These are phyloP conservation scores for Metschnikowia koreensis DNA, from an alignment of 805 yeast species.

Conservation along the genomic window DNA sequence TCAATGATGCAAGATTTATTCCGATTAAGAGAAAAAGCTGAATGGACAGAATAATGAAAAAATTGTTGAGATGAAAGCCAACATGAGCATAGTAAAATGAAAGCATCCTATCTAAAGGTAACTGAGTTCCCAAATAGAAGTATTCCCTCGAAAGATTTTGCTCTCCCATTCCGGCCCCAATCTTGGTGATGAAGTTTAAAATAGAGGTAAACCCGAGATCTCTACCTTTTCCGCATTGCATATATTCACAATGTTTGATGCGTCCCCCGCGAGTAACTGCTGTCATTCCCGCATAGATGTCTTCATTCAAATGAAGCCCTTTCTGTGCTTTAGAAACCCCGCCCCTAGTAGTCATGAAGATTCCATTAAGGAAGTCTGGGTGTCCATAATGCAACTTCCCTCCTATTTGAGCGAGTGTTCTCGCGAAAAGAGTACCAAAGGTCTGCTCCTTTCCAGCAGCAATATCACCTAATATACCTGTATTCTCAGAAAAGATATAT, in stretches of 20 bases:
- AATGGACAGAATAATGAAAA: constrained; percentile 72
- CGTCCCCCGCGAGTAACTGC: constrained; percentile 83
- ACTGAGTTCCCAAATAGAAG: constrained; percentile 75
- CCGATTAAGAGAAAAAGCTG: constrained; percentile 69
- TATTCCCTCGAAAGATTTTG: constrained; percentile 84
- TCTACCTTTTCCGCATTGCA: constrained; percentile 90
- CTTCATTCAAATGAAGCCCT: constrained; percentile 83
- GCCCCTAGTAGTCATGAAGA: constrained; percentile 82
- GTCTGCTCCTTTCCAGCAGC: constrained; percentile 92
- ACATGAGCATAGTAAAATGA: constrained; percentile 85
- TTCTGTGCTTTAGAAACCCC: constrained; percentile 87
- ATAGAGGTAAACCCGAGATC: constrained; percentile 86
- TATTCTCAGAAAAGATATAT: constrained; percentile 81
- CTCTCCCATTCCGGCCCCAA: constrained; percentile 94
- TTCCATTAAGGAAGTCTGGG: constrained; percentile 77
- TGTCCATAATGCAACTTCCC: constrained; percentile 88
- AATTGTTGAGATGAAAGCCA: constrained; percentile 81
- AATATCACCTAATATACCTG: constrained; percentile 83
- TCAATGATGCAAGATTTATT: constrained; percentile 68
- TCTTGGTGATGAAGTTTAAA: constrained; percentile 80
- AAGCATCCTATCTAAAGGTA: constrained; percentile 77
- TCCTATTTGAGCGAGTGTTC: constrained; percentile 81
- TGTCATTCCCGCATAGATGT: constrained; percentile 86
- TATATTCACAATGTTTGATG: constrained; percentile 83
- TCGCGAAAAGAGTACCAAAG: constrained; percentile 79